These are phyloP conservation scores for Apiotrichum porosum DNA, from an alignment of 1,284 basidiomycete species.

Conservation along the genomic window DNA sequence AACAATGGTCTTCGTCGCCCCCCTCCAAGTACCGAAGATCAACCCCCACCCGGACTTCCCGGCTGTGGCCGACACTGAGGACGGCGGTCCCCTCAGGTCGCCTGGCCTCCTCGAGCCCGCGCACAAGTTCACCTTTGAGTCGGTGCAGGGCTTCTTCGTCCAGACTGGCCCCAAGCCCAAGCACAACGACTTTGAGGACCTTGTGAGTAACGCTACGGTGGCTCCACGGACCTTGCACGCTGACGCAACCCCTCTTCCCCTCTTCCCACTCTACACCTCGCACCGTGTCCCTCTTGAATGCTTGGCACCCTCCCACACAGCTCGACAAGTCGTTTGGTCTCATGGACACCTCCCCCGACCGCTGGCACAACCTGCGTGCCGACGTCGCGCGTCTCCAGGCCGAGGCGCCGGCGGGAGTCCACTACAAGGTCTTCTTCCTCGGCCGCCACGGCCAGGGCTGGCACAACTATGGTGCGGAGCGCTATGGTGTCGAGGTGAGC, in stretches of 20 bases:
- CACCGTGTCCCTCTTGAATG: too few relatives aligned
- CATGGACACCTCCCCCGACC: constrained; percentile 32
- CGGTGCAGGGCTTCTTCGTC: constrained; percentile 38
- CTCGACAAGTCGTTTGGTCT: constrained; percentile 40
- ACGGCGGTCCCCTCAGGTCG: constrained; percentile 28
- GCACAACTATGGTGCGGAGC: constrained; percentile 57
- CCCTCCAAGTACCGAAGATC: too few relatives aligned
- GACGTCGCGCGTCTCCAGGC: constrained; percentile 32
- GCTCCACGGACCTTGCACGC: not conserved
- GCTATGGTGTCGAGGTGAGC: constrained; percentile 61
- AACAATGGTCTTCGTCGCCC: too few relatives aligned
- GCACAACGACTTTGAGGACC: constrained; percentile 33
- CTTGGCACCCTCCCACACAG: too few relatives aligned
- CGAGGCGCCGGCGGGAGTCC: constrained; percentile 30
- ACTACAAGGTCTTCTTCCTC: constrained; percentile 47
- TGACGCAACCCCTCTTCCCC: too few relatives aligned
- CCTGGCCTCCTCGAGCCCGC: constrained; percentile 27
- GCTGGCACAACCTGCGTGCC: constrained; percentile 41
- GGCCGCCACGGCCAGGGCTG: constrained; percentile 47
- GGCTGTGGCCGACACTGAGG: constrained; percentile 32
- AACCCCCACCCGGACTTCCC: constrained; percentile 29
- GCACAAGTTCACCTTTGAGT: constrained; percentile 33
- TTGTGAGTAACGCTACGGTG: constrained; percentile 22
- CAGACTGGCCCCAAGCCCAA: constrained; percentile 38
- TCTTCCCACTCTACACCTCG: too few relatives aligned